Conservation (phyloP, 345 rosid genomes). For the Mercurialis annua region DNA sequence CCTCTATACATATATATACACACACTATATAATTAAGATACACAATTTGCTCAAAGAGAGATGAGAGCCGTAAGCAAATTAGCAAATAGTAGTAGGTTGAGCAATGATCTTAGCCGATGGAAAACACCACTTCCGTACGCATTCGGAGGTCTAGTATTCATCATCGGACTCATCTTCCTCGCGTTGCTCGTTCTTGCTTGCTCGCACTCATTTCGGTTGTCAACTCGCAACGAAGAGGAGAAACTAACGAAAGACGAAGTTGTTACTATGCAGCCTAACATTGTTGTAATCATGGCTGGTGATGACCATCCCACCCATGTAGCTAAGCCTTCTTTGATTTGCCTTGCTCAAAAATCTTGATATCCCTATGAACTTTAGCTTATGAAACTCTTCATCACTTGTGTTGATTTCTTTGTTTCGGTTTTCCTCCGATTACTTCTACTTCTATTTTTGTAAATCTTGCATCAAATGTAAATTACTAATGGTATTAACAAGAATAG, state of each 20-base stretch:
- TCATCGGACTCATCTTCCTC: slow-evolving; percentile 17
- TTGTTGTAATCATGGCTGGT: slow-evolving; percentile 48
- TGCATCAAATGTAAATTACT: no score
- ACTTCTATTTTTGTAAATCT: no score
- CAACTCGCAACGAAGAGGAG: slow-evolving; percentile 15
- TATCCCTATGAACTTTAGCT: no score
- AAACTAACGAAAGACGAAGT: background rate
- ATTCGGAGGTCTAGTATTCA: slow-evolving; percentile 29
- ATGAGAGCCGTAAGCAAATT: background rate
- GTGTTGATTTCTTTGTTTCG: no score
- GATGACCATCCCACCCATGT: slow-evolving; percentile 30
- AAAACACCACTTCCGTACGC: slow-evolving; percentile 34
- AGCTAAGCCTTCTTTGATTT: slow-evolving; percentile 26
- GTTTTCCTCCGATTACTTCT: no score
- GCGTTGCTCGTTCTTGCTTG: slow-evolving; percentile 32
- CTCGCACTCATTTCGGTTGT: background rate
- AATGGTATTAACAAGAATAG: no score
- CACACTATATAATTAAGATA: no score
- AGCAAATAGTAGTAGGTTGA: background rate
- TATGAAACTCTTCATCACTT: no score
- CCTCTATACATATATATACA: background rate
- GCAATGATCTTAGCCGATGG: slow-evolving; percentile 14
- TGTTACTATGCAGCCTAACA: slow-evolving; percentile 14
- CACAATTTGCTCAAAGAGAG: background rate
- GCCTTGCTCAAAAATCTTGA: background rate